Conservation (phyloP, 2,329 filamentous ascomycete genomes). For the Fusarium nisikadoi region DNA sequence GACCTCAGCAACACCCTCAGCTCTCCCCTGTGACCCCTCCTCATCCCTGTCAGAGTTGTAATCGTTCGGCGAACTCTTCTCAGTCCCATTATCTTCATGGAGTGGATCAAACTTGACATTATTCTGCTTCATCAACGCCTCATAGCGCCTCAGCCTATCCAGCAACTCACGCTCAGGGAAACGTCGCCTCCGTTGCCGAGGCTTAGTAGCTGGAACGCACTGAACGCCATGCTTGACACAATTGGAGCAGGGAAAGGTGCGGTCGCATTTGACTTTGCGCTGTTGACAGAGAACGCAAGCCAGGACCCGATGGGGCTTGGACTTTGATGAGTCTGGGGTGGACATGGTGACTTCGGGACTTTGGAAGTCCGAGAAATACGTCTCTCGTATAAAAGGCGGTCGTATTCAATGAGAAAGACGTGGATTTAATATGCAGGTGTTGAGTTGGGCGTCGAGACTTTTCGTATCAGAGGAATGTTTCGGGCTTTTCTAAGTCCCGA, state of each 20-base stretch:
- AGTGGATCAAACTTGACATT: constrained; percentile 64
- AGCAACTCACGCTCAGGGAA: constrained; percentile 69
- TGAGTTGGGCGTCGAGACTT: background rate
- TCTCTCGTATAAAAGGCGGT: too few species aligned
- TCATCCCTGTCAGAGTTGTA: constrained; percentile 19
- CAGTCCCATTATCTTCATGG: constrained; percentile 31
- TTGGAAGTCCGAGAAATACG: background rate
- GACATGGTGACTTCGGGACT: constrained; percentile 12
- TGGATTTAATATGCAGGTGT: background rate
- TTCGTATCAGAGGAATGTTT: background rate
- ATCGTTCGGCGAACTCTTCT: background rate
- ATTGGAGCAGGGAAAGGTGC: constrained; percentile 65
- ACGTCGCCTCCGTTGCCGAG: constrained; percentile 50
- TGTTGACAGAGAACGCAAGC: constrained; percentile 71
- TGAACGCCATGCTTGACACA: constrained; percentile 58
- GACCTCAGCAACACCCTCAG: constrained; percentile 14
- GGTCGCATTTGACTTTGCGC: constrained; percentile 72
- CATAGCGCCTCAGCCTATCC: constrained; percentile 66
- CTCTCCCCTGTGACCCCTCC: background rate
- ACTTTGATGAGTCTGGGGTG: background rate
- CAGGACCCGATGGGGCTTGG: constrained; percentile 47
- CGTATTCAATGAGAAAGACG: too few species aligned
- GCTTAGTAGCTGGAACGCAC: constrained; percentile 56
- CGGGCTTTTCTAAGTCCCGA: constrained; percentile 22
- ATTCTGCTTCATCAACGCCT: constrained; percentile 64